Percentiles rank a stretch among this genome's conserved stretches.
phyloP scores from a whole-genome alignment of 2,329 filamentous ascomycete genomes.

The Colletotrichum echinochloae region DNA sequence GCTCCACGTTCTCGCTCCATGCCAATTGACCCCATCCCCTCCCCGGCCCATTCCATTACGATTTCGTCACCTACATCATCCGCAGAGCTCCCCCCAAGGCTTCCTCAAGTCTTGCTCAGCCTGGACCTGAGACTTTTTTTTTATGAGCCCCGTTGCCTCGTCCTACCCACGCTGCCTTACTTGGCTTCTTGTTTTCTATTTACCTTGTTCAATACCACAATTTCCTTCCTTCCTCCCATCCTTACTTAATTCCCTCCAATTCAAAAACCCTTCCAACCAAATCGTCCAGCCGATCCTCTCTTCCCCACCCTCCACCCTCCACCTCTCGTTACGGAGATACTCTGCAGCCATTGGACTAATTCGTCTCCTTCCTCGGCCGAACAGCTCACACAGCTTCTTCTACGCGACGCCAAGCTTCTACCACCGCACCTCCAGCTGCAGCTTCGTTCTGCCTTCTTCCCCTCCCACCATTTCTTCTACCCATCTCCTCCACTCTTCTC shows the following conservation, averaged over 20 bases:
- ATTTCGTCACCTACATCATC: constrained; percentile 41
- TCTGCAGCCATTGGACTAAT: constrained; percentile 42
- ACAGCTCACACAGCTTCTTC: constrained; percentile 65
- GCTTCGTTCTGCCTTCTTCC: constrained; percentile 45
- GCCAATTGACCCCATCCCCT: constrained; percentile 33
- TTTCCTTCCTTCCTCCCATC: background rate
- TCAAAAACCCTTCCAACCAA: background rate
- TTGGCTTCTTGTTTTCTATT: background rate
- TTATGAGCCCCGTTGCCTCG: background rate
- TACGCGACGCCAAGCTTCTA: constrained; percentile 60
- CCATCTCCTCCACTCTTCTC: constrained; percentile 52
- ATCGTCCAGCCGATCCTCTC: background rate
- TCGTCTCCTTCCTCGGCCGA: constrained; percentile 40
- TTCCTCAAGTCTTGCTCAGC: background rate
- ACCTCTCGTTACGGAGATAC: constrained; percentile 6
- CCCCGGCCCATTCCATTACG: constrained; percentile 35
- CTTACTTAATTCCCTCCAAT: background rate
- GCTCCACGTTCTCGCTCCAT: constrained; percentile 25
- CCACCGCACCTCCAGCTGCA: constrained; percentile 43
- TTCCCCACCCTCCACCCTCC: constrained; percentile 43
- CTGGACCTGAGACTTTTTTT: background rate
- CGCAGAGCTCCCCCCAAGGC: constrained; percentile 28
- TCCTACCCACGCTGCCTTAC: background rate
- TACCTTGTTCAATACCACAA: constrained; percentile 1
- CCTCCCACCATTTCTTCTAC: constrained; percentile 46